phyloP scores from a whole-genome alignment of 2,329 filamentous ascomycete species.

The Alternaria postmessia region DNA sequence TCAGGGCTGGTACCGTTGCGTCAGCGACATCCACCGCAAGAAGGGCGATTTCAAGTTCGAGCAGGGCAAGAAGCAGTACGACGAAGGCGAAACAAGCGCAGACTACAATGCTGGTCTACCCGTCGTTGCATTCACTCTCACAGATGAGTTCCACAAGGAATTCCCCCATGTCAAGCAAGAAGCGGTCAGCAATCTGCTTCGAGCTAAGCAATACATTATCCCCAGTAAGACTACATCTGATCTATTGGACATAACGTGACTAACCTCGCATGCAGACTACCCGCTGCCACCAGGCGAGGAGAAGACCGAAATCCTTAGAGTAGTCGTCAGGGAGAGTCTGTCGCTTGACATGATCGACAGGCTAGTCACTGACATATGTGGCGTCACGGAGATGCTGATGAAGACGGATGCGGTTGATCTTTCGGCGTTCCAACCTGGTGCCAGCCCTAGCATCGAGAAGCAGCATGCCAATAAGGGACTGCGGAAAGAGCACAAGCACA shows the following conservation, averaged over 20 bases:
- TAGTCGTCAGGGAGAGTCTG: constrained; percentile 73
- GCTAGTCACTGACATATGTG: constrained; percentile 67
- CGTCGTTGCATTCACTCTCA: constrained; percentile 72
- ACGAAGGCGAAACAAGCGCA: constrained; percentile 60
- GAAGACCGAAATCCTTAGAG: constrained; percentile 70
- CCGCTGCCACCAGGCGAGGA: constrained; percentile 69
- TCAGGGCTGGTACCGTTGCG: constrained; percentile 64
- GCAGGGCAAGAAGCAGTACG: constrained; percentile 54
- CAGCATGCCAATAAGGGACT: constrained; percentile 49
- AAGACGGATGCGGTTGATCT: constrained; percentile 62
- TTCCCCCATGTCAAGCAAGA: constrained; percentile 72
- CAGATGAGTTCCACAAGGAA: constrained; percentile 64
- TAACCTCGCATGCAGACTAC: constrained; percentile 60
- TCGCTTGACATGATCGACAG: constrained; percentile 72
- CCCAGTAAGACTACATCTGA: constrained; percentile 59
- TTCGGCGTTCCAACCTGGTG: constrained; percentile 55
- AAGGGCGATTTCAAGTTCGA: constrained; percentile 57
- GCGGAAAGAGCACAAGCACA: constrained; percentile 54
- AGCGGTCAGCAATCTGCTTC: constrained; percentile 67
- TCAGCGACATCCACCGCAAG: constrained; percentile 71
- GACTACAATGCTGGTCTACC: constrained; percentile 71
- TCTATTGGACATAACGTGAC: constrained; percentile 5
- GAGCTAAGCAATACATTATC: constrained; percentile 74
- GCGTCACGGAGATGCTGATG: constrained; percentile 69
- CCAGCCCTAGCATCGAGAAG: constrained; percentile 53